A percentile compares a stretch with the other conserved stretches of the same genome.
phyloP scores from a whole-genome alignment of 148 eudicot genomes.

The Silene uniflora region DNA sequence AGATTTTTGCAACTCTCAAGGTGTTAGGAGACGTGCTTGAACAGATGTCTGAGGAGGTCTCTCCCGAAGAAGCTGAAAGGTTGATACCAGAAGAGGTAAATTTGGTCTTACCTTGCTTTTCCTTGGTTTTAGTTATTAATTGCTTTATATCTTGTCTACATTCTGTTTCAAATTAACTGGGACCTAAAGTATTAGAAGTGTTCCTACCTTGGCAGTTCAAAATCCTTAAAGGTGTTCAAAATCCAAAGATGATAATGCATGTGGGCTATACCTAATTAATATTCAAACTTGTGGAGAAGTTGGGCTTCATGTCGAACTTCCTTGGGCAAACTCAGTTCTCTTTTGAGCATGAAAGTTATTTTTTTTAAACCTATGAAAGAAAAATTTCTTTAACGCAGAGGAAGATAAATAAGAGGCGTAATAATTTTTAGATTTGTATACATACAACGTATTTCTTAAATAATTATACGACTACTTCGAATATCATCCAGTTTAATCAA shows the following conservation, averaged over 20 bases:
- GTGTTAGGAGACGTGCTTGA: conserved; percentile 82
- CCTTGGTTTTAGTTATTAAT: not conserved
- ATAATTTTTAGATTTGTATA: too few relatives aligned
- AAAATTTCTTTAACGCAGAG: too few relatives aligned
- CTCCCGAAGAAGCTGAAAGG: conserved; percentile 86
- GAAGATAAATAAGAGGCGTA: too few relatives aligned
- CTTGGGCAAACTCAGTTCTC: not conserved
- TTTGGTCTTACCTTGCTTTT: not conserved
- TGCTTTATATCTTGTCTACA: not conserved
- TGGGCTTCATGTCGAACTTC: too few relatives aligned
- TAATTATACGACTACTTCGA: too few relatives aligned
- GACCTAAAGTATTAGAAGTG: not conserved
- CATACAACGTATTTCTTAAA: too few relatives aligned
- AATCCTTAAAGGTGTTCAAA: not conserved
- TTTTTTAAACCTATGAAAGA: too few relatives aligned
- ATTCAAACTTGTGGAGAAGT: too few relatives aligned
- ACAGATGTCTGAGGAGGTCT: conserved; percentile 78
- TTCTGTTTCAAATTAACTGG: not conserved
- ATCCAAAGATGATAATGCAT: not conserved
- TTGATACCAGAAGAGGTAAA: conserved; percentile 79
- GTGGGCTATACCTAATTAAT: not conserved
- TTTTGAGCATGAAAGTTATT: not conserved
- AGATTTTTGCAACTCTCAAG: conserved; percentile 86
- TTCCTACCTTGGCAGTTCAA: not conserved
- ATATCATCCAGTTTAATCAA: too few relatives aligned